Evolutionary conservation across 768 basidiomycete genomes (phyloP).

Genomic region (Kwoniella sp.): DNA sequence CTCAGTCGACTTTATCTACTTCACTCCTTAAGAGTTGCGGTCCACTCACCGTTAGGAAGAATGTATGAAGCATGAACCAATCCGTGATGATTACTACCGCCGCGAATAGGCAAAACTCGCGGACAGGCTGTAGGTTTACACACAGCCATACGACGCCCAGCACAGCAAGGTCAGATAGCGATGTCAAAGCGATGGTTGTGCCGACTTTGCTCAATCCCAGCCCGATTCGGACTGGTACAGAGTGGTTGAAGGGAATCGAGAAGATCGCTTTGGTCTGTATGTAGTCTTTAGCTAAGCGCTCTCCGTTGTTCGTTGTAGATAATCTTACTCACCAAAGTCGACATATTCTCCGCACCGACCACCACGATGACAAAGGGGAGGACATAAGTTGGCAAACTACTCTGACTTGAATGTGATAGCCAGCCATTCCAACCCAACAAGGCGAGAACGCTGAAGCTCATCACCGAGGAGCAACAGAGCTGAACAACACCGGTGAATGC

Average conservation of each 20-base stretch:
- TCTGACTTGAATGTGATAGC: conserved; percentile 25
- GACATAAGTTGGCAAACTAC: conserved; percentile 59
- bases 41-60: conserved; percentile 77
- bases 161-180: conserved; percentile 80
- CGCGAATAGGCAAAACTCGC: conserved; percentile 91
- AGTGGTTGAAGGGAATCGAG: conserved; percentile 46
- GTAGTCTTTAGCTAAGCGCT: conserved; percentile 20
- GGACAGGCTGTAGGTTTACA: conserved; percentile 71
- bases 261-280: conserved; percentile 40
- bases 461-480: conserved; percentile 87
- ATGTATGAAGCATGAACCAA: conserved; percentile 95
- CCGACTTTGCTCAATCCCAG: conserved; percentile 86
- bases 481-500: conserved; percentile 92
- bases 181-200: conserved; percentile 87
- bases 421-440: conserved; percentile 67
- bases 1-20: conserved; percentile 4
- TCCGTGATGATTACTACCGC: conserved; percentile 93
- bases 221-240: conserved; percentile 80
- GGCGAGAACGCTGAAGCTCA: conserved; percentile 88
- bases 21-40: no score
- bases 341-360: conserved; percentile 97
- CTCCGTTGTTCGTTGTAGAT: not conserved
- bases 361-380: conserved; percentile 93
- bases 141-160: conserved; percentile 75
- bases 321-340: conserved; percentile 69